Evolutionary conservation across 345 rosid species (phyloP).

Genomic region (Lepidium sativum): DNA sequence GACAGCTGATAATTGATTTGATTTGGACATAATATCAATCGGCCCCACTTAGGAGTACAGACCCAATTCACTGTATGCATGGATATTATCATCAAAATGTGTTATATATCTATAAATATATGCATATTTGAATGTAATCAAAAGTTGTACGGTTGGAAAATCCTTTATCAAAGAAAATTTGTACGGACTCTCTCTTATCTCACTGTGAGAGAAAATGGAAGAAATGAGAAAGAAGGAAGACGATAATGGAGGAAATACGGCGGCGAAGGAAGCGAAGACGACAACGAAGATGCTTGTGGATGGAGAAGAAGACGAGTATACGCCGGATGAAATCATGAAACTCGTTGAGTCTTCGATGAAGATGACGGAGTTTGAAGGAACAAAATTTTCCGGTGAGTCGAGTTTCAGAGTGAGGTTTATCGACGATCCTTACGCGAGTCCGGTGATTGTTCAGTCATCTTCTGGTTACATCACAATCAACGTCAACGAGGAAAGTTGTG

Average conservation of each 20-base stretch:
- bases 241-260: not conserved
- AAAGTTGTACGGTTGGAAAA: not conserved
- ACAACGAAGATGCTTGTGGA: not conserved
- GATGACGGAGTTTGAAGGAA: not conserved
- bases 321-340: slow-evolving; percentile 42
- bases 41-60: slow-evolving; percentile 16
- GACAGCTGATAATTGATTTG: slow-evolving; percentile 2
- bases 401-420: slow-evolving; percentile 50
- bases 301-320: slow-evolving; percentile 33
- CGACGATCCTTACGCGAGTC: slow-evolving; percentile 53
- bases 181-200: slow-evolving; percentile 1
- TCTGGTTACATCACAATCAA: slow-evolving; percentile 67
- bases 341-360: slow-evolving; percentile 36
- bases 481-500: slow-evolving; percentile 86
- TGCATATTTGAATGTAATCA: slow-evolving; percentile 1
- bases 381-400: not conserved
- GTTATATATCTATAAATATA: not conserved
- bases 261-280: slow-evolving; percentile 15
- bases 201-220: slow-evolving; percentile 31
- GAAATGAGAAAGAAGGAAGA: slow-evolving; percentile 23
- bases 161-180: not conserved
- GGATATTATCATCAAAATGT: not conserved
- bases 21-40: not conserved
- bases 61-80: slow-evolving; percentile 8
- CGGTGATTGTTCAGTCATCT: slow-evolving; percentile 41